A percentile compares a stretch with the other conserved stretches of the same genome.
Evolutionary conservation across 202 grass and related monocot genomes (phyloP).

Genomic region (Bolboschoenoplectus hybrid): DNA sequence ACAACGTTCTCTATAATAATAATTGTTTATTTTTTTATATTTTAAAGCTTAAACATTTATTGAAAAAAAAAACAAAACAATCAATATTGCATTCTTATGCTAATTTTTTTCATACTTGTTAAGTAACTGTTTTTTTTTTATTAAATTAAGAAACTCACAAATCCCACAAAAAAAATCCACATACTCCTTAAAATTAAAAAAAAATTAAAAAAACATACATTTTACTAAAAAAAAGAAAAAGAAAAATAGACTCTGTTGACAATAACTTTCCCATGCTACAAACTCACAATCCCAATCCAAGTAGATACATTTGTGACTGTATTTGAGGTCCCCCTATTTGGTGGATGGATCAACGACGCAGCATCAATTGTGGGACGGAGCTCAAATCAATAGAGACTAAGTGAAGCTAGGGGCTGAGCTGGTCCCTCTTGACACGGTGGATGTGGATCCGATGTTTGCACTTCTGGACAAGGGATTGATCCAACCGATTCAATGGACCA

Average conservation of each 20-base stretch:
- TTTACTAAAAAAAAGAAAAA: neutral
- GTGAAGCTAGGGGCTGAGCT: neutral
- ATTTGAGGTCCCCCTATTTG: neutral
- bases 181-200: too few species aligned
- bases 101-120: too few species aligned
- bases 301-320: neutral
- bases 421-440: constrained; percentile 11
- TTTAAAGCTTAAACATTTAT: too few species aligned
- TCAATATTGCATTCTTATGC: too few species aligned
- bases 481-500: constrained; percentile 30
- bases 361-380: neutral
- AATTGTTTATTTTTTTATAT: too few species aligned
- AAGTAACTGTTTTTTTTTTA: neutral
- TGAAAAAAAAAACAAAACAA: too few species aligned
- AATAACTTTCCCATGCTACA: neutral
- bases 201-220: neutral
- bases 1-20: too few species aligned
- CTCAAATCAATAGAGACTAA: neutral
- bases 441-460: neutral
- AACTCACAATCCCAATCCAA: neutral
- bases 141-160: neutral
- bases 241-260: neutral
- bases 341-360: neutral
- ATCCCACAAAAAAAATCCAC: neutral
- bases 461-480: neutral